Evolutionary conservation across 1,139 yeast species (phyloP).

Genomic region (Pichia sp.): DNA sequence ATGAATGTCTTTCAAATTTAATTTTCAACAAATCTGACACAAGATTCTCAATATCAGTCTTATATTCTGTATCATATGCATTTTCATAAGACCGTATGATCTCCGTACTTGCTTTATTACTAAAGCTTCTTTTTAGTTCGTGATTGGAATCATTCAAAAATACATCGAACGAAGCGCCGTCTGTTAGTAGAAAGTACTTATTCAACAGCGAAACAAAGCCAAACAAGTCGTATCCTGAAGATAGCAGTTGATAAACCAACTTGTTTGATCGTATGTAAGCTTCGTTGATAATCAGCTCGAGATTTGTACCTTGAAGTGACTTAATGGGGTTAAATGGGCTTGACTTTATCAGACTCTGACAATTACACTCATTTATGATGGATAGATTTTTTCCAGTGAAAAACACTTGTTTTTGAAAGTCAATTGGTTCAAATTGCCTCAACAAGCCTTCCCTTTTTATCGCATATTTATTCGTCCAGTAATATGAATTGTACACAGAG

Average conservation of each 20-base stretch:
- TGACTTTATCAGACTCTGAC: constrained; percentile 27
- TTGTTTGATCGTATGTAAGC: constrained; percentile 71
- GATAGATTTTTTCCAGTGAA: constrained; percentile 83
- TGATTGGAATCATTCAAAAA: constrained; percentile 39
- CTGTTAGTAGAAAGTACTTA: constrained; percentile 51
- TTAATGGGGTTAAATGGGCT: constrained; percentile 4
- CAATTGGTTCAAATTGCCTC: constrained; percentile 53
- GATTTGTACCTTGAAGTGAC: constrained; percentile 54
- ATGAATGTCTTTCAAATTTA: constrained; percentile 18
- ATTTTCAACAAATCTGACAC: constrained; percentile 20
- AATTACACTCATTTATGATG: constrained; percentile 54
- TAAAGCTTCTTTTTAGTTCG: constrained; percentile 39
- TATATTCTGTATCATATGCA: constrained; percentile 16
- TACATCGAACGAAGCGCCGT: constrained; percentile 45
- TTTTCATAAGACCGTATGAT: constrained; percentile 29
- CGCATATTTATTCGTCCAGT: constrained; percentile 80
- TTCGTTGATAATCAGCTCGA: constrained; percentile 53
- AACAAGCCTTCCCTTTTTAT: constrained; percentile 74
- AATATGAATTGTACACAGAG: constrained; percentile 12
- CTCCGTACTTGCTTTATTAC: constrained; percentile 36
- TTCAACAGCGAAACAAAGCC: constrained; percentile 48
- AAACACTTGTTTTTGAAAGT: constrained; percentile 59
- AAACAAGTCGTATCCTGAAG: constrained; percentile 55
- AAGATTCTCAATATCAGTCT: constrained; percentile 14
- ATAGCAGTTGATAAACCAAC: constrained; percentile 49